Percentiles rank a stretch among this genome's conserved stretches.
Conservation (phyloP, 805 yeast genomes). For the Metschnikowia arizonensis region DNA sequence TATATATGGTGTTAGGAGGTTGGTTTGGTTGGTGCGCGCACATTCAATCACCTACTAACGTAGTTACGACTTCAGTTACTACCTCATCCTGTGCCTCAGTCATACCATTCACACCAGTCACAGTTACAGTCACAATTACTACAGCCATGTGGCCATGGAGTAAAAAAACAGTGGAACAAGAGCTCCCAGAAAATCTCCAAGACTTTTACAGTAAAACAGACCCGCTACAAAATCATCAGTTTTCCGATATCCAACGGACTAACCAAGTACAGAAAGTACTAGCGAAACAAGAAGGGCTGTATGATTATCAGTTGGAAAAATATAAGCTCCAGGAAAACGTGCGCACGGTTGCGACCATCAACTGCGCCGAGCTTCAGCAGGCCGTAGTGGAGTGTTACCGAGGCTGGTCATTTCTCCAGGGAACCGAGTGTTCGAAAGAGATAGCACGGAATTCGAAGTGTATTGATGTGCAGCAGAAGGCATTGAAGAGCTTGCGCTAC, state of each 20-base stretch:
- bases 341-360: constrained; percentile 27
- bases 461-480: constrained; percentile 32
- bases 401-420: constrained; percentile 26
- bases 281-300: constrained; percentile 15
- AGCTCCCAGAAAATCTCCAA: constrained; percentile 32
- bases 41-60: no score
- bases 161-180: constrained; percentile 8
- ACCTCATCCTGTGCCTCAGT: no score
- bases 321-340: constrained; percentile 28
- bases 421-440: constrained; percentile 30
- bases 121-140: no score
- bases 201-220: constrained; percentile 29
- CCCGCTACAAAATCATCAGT: constrained; percentile 20
- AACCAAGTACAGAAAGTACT: constrained; percentile 26
- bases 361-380: constrained; percentile 40
- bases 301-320: constrained; percentile 26
- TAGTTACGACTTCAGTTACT: no score
- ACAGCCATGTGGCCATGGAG: constrained; percentile 13
- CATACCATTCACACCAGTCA: no score
- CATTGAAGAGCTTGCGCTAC: constrained; percentile 32
- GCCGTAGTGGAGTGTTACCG: constrained; percentile 35
- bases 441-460: constrained; percentile 27
- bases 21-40: no score
- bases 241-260: constrained; percentile 21
- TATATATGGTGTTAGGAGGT: no score